Evolutionary conservation across 1,139 yeast genomes (phyloP), one percentile per base, ranked within the genome.

Genomic region (Arxiozyma telluris): DNA sequence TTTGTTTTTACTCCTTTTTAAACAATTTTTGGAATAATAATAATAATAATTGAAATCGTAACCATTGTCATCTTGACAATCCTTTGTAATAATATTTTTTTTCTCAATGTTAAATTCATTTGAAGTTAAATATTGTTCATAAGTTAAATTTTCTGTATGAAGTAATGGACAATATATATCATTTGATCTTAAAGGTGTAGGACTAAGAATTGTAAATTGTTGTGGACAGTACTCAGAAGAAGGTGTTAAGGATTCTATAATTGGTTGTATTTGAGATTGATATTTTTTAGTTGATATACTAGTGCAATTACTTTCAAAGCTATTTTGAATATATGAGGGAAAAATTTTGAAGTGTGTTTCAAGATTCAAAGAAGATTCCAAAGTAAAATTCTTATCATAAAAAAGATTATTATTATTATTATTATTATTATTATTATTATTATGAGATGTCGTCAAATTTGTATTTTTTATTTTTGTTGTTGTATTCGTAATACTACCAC

Each of bases 251-350:
- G 46, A 42, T 11, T 42, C 44, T 8, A 42, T 12, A 20, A 42
- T 21, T 42, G 22, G 45, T 17, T 6, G 45, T 41, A 7, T 23
- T 22, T 38, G 50, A 18, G 12, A 41, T 20, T 27, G 45, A 41
- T 4, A 22, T 22, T 12, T 17, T 15, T 27, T 21, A 41, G 20
- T 17, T 41, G 9, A 22, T 23, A 41, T 21, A 9, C 7, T 25
- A 15, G 34, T 18, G 18, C 46, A 46, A 42, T 27, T 30, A 20
- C 43, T 23, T 25, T 21, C 38, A 44, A 44, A 12, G 12, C n/a
- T 41, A 45, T 51, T 46, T 43, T 51, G 52, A 47, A 50, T 44
- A 20, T 49, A 43, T n/a, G 53, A 47, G 12, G 50, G 54, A 11
- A 54, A 49, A n/a, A 51, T 50, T 4, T 48, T 25, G 18, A 49